phyloP scores from a whole-genome alignment of 179 eudicot species.

The Beta lomatogona region DNA sequence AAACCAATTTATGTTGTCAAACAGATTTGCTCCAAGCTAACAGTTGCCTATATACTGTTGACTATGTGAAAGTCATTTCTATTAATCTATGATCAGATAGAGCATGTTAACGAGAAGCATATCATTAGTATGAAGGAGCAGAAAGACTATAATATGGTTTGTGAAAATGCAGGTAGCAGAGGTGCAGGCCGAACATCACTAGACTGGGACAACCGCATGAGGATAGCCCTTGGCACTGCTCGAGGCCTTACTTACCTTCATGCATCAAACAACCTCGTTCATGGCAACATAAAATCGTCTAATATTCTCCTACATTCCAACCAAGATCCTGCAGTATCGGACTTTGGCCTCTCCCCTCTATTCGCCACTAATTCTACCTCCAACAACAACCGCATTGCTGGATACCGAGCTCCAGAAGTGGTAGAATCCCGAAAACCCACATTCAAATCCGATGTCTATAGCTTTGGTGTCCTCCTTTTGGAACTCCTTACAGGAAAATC shows the following conservation, averaged over 20 bases:
- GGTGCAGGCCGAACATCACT: constrained; percentile 83
- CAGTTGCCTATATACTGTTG: background rate
- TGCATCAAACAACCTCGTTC: constrained; percentile 58
- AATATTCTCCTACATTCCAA: constrained; percentile 65
- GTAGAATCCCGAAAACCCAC: constrained; percentile 58
- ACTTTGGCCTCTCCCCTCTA: constrained; percentile 69
- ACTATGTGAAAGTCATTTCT: background rate
- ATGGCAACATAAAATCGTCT: constrained; percentile 83
- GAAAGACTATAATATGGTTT: background rate
- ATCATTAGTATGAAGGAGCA: no score
- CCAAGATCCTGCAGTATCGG: constrained; percentile 55
- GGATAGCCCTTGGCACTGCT: constrained; percentile 65
- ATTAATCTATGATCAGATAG: no score
- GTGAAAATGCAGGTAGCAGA: constrained; percentile 62
- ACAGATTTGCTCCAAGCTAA: constrained; percentile 16
- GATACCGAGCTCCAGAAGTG: constrained; percentile 70
- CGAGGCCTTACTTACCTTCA: constrained; percentile 70
- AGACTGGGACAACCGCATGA: constrained; percentile 83
- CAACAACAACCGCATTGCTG: constrained; percentile 52
- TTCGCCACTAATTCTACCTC: constrained; percentile 44
- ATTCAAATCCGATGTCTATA: constrained; percentile 63
- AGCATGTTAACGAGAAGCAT: no score
- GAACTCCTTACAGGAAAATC: constrained; percentile 65
- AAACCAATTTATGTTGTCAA: background rate
- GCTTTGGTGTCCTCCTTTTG: constrained; percentile 60